Evolutionary conservation across 23 red algal genomes (phyloP), one percentile per base, ranked within the genome.

Genomic region (Chondrus crispus): DNA sequence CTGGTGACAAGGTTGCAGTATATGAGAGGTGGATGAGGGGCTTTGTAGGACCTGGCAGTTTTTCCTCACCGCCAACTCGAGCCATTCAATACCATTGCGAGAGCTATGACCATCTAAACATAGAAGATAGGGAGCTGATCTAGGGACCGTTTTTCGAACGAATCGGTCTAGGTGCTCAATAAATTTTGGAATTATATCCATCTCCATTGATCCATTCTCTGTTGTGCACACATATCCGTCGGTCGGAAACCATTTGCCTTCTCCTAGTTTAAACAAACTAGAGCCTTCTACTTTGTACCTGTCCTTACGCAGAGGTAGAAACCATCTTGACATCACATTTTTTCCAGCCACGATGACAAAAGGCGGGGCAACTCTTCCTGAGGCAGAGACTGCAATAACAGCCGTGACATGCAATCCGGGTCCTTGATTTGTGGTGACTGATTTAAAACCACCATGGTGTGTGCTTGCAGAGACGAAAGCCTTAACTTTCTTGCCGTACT

Each of bases 1-100:
- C 10, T 90, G 71, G n/a, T 78, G 71, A 77, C 72, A 90, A 13
- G 72, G 4, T 39, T 80, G 87, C 24, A 90, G 62, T 1, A 90
- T 57, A 37, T 90, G 72, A 0, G 87, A 80, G 2, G 1, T 90
- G 35, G 78, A 60, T 4, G 51, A 20, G 7, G 53, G 50, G 9
- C 62, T 70, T 13, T 52, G 37, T 2, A 90, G 36, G 32, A 54
- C 73, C 40, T 81, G 46, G 12, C 69, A 58, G 3, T 41, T 4
- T 46, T 44, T 52, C 5, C 7, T 30, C 6, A 38, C 22, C 8
- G 71, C 62, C 10, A 66, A 62, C 13, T 90, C 87, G 16, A 90
- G 35, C 72, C 87, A 90, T 24, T 80, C 52, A 8, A 68, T 4
- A 37, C 72, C 18, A 18, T 90, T 90, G 3, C 71, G 33, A 24